A percentile compares a stretch with the other conserved stretches of the same genome.
Conservation (phyloP, 306 rosid species). For the Quercus suber region DNA sequence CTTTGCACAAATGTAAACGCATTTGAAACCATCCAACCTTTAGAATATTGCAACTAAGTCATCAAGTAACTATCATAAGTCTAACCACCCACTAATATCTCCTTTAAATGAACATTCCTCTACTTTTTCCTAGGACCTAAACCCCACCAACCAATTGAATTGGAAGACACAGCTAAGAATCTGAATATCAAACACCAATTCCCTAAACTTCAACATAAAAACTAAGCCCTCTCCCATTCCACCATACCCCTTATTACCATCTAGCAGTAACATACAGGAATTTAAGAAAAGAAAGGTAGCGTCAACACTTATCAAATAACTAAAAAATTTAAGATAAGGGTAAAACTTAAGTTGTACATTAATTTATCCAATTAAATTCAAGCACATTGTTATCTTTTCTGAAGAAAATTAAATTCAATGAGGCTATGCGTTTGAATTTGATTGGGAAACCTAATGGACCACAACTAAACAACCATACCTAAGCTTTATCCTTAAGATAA, state of each 20-base stretch:
- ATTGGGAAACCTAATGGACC: too few species aligned
- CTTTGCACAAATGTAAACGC: neutral
- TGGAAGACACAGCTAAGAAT: neutral
- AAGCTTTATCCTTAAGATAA: too few species aligned
- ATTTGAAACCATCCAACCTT: neutral
- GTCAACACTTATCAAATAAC: neutral
- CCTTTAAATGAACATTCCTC: neutral
- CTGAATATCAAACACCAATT: neutral
- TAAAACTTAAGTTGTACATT: too few species aligned
- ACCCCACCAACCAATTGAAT: neutral
- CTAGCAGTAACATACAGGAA: neutral
- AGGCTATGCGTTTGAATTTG: too few species aligned
- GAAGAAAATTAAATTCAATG: too few species aligned
- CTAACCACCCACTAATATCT: neutral
- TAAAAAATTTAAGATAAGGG: too few species aligned
- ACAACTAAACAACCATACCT: too few species aligned
- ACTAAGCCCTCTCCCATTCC: neutral
- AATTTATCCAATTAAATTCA: too few species aligned
- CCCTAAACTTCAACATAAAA: neutral
- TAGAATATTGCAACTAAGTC: neutral
- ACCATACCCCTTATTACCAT: neutral
- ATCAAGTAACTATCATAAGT: neutral
- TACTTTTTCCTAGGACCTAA: neutral
- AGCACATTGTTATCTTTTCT: too few species aligned
- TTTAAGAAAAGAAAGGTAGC: neutral